Evolutionary conservation across 768 basidiomycete species (phyloP), one percentile per base, ranked within the genome.

Genomic region (Collybia mongolica): DNA sequence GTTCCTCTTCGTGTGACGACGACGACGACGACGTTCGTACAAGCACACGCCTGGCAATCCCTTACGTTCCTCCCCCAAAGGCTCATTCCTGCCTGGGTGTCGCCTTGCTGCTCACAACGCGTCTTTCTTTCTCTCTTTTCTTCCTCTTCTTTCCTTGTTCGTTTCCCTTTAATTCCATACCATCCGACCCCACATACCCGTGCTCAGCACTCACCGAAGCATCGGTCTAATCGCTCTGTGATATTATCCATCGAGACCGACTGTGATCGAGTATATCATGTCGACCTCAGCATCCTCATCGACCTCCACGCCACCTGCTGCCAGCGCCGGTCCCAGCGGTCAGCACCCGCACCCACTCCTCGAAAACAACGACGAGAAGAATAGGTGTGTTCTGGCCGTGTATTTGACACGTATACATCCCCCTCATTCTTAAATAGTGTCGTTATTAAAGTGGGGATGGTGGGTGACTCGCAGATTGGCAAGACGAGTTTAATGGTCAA

Each of bases 401-500:
- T 44, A 24, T 47, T 38, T 52, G 37, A 39, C 48, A 39, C 48
- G 38, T 36, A 44, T 41, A 39, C 14, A 32, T 32, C 11, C 5
- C n/a, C 32, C 32, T 32, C 14, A 32, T 14, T 32, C 14, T 3
- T 32, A 32, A 12, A 32, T 46, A 90, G 91, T 65, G 92, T 97
- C 60, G 93, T 96, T 46, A 90, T 97, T 69, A 98, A 99, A 71
- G 96, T 99, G 44, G 96, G 96, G 49, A 99, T 99, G 96, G 93
- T 99, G 41, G 97, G 97, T 44, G 96, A 99, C 76, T 94, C 93
- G 63, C 96, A 98, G 76, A 98, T 98, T 65, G 95, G 96, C 60
- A 98, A 98, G 81, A 98, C 96, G 56, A 93, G 91, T 72, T 78
- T 98, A 67, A 98, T 98, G 96, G 95, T 98, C 71, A 98, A 98